phyloP scores from a whole-genome alignment of 1,284 basidiomycete genomes.

The Rhodotorula sp. region DNA sequence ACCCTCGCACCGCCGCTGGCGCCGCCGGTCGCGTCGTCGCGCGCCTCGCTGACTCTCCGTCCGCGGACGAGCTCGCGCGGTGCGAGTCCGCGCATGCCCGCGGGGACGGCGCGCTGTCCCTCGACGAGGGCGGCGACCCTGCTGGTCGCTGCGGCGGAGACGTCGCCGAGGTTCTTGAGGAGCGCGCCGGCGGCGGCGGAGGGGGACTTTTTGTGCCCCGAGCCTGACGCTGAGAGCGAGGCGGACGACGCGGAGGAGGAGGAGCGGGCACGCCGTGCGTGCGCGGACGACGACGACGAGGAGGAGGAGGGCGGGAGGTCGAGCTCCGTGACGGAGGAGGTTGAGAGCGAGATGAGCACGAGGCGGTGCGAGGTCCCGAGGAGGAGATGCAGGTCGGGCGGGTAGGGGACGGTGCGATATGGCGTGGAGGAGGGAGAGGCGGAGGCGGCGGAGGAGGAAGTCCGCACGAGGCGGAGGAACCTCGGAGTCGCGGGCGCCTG shows the following conservation, averaged over 20 bases:
- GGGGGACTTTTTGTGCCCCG: neutral
- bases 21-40: no score
- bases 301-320: neutral
- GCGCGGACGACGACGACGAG: neutral
- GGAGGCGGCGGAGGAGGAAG: neutral
- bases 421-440: neutral
- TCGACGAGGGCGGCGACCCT: neutral
- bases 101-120: conserved; percentile 3
- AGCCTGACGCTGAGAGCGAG: neutral
- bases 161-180: neutral
- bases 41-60: neutral
- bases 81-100: conserved; percentile 10
- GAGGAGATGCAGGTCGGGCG: neutral
- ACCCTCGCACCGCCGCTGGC: no score
- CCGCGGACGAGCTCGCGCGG: neutral
- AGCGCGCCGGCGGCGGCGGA: neutral
- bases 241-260: neutral
- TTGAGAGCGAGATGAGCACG: conserved; percentile 28
- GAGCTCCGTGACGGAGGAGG: conserved; percentile 26
- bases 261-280: neutral
- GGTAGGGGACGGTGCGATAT: neutral
- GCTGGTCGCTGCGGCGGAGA: neutral
- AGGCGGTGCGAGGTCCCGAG: conserved; percentile 1
- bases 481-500: conserved; percentile 34
- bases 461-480: conserved; percentile 22